These are phyloP conservation scores for Solanum pinnatisectum DNA, from an alignment of 257 asterid species.

Conservation along the genomic window DNA sequence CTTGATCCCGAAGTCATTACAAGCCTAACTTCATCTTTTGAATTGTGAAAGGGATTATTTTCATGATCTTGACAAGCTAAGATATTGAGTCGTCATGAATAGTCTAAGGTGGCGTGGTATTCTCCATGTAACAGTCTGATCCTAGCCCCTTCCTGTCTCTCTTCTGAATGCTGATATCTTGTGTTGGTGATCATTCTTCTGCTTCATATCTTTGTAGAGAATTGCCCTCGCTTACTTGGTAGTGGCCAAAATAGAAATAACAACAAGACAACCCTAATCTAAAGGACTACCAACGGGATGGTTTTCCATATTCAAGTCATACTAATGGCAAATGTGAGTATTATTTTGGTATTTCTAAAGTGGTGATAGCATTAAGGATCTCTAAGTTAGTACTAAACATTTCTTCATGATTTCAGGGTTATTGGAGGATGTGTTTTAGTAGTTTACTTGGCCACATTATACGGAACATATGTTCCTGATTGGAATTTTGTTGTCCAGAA, in stretches of 20 bases:
- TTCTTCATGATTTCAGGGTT: constrained; percentile 27
- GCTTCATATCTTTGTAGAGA: constrained; percentile 32
- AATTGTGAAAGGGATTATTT: constrained; percentile 60
- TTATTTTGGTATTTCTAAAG: neutral
- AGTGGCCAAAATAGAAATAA: constrained; percentile 45
- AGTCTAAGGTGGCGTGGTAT: constrained; percentile 66
- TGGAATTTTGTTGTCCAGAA: constrained; percentile 51
- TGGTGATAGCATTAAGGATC: neutral
- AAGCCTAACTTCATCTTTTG: neutral
- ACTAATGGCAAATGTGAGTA: constrained; percentile 62
- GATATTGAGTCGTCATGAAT: constrained; percentile 63
- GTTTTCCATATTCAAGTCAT: constrained; percentile 44
- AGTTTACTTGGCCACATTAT: constrained; percentile 43
- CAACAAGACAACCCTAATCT: constrained; percentile 18
- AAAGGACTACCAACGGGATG: constrained; percentile 18
- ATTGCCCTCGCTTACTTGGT: constrained; percentile 71
- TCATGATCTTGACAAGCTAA: constrained; percentile 64
- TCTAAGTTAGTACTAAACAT: neutral
- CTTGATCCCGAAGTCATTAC: neutral
- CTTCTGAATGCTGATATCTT: neutral
- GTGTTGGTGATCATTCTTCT: neutral
- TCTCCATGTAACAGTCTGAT: constrained; percentile 44
- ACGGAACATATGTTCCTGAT: constrained; percentile 56
- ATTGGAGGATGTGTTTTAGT: constrained; percentile 35
- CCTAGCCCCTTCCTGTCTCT: neutral